A percentile compares a stretch with the other conserved stretches of the same genome.
Evolutionary conservation across 1,139 yeast genomes (phyloP).

Genomic region (Candida tunisiensis): DNA sequence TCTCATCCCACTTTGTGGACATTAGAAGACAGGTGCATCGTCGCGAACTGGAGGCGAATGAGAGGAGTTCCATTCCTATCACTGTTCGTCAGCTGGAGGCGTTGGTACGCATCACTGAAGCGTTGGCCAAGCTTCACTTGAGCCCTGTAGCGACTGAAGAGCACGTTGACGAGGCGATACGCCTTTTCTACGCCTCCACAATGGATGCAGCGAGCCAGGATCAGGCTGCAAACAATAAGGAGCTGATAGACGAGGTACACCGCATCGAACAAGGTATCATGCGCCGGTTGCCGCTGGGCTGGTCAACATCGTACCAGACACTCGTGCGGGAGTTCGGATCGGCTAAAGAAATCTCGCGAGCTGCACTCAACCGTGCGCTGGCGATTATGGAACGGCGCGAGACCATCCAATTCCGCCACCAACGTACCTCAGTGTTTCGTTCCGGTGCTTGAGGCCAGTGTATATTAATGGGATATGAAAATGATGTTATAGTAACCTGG

Average conservation of each 20-base stretch:
- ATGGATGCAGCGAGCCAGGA: slow-evolving; percentile 96
- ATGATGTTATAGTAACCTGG: background rate
- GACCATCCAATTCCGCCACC: slow-evolving; percentile 73
- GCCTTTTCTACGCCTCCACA: slow-evolving; percentile 90
- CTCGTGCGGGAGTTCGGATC: slow-evolving; percentile 73
- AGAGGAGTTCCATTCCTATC: slow-evolving; percentile 89
- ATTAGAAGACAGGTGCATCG: slow-evolving; percentile 74
- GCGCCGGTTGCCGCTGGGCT: slow-evolving; percentile 88
- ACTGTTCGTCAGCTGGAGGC: slow-evolving; percentile 98
- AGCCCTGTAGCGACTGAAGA: slow-evolving; percentile 73
- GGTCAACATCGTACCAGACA: slow-evolving; percentile 85
- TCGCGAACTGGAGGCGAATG: slow-evolving; percentile 69
- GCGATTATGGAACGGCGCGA: slow-evolving; percentile 75
- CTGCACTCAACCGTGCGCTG: slow-evolving; percentile 73
- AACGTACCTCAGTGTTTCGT: slow-evolving; percentile 72
- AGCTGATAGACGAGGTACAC: slow-evolving; percentile 51
- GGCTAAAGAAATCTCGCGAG: slow-evolving; percentile 20
- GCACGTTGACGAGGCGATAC: slow-evolving; percentile 91
- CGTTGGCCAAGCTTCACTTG: slow-evolving; percentile 74
- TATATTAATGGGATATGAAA: background rate
- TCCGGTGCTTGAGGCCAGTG: slow-evolving; percentile 54
- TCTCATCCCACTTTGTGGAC: slow-evolving; percentile 88
- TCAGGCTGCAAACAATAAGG: slow-evolving; percentile 29
- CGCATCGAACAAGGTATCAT: slow-evolving; percentile 73
- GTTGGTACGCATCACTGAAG: slow-evolving; percentile 86